Evolutionary conservation across 2,329 filamentous ascomycete species (phyloP), one percentile per base, ranked within the genome.

Genomic region (Sordariomycetes sp.): DNA sequence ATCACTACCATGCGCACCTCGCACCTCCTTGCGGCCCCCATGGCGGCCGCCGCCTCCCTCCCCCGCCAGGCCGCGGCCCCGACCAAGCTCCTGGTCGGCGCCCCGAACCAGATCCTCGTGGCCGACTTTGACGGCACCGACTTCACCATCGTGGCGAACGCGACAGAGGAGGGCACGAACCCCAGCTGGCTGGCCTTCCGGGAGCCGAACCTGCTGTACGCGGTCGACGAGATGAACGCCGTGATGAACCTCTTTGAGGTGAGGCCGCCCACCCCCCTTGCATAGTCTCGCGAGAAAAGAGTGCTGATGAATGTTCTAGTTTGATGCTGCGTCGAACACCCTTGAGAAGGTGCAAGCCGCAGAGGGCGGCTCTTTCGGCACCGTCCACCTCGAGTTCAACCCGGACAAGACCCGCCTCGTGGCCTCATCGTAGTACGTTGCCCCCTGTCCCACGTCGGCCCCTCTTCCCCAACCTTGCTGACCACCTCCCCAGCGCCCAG

Each of bases 371-470:
- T 70, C 71, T 2, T 50, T 61, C 0, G 77, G 78, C 52, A 72
- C 77, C 12, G 78, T 79, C 35, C 74, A 74, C 61, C 71, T 80
- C 24, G 75, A 71, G 53, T 75, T 79, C 67, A 76, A 72, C 66
- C 57, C 64, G 54, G 71, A 77, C 60, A 65, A 70, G 63, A 76
- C 70, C 3, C 72, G 72, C 51, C 70, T 81, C 64, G 66, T 80
- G 3, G 75, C 75, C 18, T 69, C 76, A 1, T 71, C 71, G 8
- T 79, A 75, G 56, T 58, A 58, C 40, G 56, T 53, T 10, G 14
- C 37, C 37, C 37, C 18, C 14, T 37, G 37, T n/a, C 37, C 37
- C 37, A 3, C 37, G 12, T 43, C 18, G 11, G 18, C 20, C 20
- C 14, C 54, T 28, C 25, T 25, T 34, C 32, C n/a, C 7, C 20